Evolutionary conservation across 2,329 filamentous ascomycete genomes (phyloP).

Genomic region (Cylindrodendrum hubeiense): DNA sequence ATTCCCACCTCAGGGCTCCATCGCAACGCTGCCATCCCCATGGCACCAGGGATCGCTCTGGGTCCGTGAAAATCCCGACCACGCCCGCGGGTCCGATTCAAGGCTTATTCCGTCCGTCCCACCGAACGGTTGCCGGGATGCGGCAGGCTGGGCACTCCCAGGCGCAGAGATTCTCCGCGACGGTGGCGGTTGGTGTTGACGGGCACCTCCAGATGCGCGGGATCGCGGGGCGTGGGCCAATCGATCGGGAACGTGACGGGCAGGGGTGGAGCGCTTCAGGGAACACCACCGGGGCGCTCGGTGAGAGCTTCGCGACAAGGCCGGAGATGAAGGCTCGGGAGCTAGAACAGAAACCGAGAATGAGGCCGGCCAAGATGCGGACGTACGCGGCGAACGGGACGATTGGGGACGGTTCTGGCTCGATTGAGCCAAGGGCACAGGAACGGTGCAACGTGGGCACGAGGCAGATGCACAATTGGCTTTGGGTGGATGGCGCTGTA

Average conservation of each 20-base stretch:
- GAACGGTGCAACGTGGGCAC: constrained; percentile 10
- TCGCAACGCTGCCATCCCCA: not conserved
- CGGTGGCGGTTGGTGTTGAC: not conserved
- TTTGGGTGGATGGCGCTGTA: not conserved
- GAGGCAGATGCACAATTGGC: not conserved
- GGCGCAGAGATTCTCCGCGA: constrained; percentile 1
- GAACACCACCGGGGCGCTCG: constrained; percentile 20
- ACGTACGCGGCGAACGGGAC: constrained; percentile 5
- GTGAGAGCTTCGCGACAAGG: constrained; percentile 30
- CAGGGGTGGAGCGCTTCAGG: constrained; percentile 23
- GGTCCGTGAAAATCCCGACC: not conserved
- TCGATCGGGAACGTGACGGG: constrained; percentile 45
- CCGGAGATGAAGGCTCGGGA: constrained; percentile 16
- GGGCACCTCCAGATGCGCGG: constrained; percentile 9
- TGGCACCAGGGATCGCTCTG: not conserved
- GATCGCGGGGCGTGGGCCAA: constrained; percentile 46
- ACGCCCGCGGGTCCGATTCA: not conserved
- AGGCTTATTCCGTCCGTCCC: not conserved
- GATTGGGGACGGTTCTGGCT: not conserved
- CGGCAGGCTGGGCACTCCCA: not conserved
- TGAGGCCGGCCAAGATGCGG: not conserved
- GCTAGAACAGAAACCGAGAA: constrained; percentile 9
- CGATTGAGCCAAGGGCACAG: not conserved
- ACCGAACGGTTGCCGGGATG: too few species aligned
- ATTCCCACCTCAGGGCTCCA: not conserved